Evolutionary conservation across 495 filamentous ascomycete species (phyloP).

Genomic region (Neohortaea acidophila): DNA sequence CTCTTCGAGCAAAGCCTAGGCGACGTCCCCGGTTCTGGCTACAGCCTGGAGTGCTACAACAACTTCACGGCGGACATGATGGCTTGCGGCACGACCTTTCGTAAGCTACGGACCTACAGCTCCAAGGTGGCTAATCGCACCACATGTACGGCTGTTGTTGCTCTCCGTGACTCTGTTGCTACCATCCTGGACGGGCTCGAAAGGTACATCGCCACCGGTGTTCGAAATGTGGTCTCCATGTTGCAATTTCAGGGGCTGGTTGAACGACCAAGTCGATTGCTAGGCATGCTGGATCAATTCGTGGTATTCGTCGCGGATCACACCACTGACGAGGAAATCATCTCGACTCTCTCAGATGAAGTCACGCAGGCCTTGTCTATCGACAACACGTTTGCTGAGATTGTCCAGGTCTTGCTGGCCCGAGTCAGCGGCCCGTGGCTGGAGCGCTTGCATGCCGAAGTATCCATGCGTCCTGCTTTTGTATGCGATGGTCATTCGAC

Average conservation of each 20-base stretch:
- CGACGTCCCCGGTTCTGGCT: conserved; percentile 51
- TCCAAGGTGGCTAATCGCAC: background rate
- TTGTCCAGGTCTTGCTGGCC: conserved; percentile 51
- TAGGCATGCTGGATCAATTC: conserved; percentile 46
- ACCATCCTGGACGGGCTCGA: conserved; percentile 25
- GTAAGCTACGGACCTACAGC: conserved; percentile 3
- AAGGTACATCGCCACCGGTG: conserved; percentile 2
- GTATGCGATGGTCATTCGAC: too few species aligned
- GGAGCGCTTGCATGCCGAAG: conserved; percentile 35
- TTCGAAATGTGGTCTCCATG: conserved; percentile 34
- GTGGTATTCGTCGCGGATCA: conserved; percentile 38
- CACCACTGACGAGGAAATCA: conserved; percentile 48
- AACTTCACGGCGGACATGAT: conserved; percentile 43
- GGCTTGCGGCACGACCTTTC: conserved; percentile 34
- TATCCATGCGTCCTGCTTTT: too few species aligned
- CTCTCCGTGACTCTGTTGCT: conserved; percentile 45
- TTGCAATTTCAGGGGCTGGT: conserved; percentile 59
- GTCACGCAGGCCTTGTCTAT: conserved; percentile 49
- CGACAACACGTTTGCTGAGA: conserved; percentile 42
- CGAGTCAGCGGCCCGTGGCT: conserved; percentile 57
- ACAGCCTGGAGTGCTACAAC: conserved; percentile 42
- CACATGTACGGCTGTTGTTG: conserved; percentile 36
- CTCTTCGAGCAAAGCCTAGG: conserved; percentile 43
- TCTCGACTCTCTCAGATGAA: conserved; percentile 50
- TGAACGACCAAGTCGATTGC: conserved; percentile 42